A percentile compares a stretch with the other conserved stretches of the same genome.
Evolutionary conservation across 495 filamentous ascomycete species (phyloP).

Genomic region (Penicillium nucicola): DNA sequence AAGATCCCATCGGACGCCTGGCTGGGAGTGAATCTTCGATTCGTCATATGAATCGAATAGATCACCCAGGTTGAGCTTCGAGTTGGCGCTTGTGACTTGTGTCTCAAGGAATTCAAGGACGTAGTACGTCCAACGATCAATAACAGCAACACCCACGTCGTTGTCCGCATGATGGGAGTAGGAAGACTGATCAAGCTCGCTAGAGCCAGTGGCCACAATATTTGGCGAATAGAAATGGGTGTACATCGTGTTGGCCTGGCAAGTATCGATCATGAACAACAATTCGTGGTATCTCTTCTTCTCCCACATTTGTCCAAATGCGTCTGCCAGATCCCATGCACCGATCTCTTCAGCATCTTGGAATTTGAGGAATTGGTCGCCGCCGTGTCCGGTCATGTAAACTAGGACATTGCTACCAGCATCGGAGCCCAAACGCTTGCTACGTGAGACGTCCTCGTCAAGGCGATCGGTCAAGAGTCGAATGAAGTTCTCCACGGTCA

Average conservation of each 20-base stretch:
- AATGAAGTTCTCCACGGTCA: constrained; percentile 98
- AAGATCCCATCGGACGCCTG: constrained; percentile 91
- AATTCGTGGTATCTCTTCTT: constrained; percentile 95
- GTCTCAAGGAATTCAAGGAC: constrained; percentile 96
- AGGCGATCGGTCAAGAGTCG: constrained; percentile 90
- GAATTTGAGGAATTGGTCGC: constrained; percentile 98
- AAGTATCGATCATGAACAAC: constrained; percentile 99
- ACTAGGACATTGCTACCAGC: constrained; percentile 94
- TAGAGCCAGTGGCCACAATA: constrained; percentile 92
- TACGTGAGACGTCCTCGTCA: constrained; percentile 86
- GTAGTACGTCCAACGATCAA: constrained; percentile 98
- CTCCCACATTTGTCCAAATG: constrained; percentile 99
- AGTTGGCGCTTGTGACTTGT: constrained; percentile 75
- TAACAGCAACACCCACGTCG: constrained; percentile 95
- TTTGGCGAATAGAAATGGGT: constrained; percentile 95
- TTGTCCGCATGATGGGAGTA: constrained; percentile 98
- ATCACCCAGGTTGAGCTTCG: constrained; percentile 84
- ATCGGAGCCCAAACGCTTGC: constrained; percentile 88
- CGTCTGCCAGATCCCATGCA: constrained; percentile 92
- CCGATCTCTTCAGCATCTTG: constrained; percentile 98
- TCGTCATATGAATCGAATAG: constrained; percentile 95
- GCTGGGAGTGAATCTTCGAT: constrained; percentile 86
- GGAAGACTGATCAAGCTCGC: constrained; percentile 87
- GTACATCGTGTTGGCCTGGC: constrained; percentile 99
- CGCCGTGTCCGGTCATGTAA: constrained; percentile 98